Conservation (phyloP, 208 protist species). For the Acanthamoeba royreba region DNA sequence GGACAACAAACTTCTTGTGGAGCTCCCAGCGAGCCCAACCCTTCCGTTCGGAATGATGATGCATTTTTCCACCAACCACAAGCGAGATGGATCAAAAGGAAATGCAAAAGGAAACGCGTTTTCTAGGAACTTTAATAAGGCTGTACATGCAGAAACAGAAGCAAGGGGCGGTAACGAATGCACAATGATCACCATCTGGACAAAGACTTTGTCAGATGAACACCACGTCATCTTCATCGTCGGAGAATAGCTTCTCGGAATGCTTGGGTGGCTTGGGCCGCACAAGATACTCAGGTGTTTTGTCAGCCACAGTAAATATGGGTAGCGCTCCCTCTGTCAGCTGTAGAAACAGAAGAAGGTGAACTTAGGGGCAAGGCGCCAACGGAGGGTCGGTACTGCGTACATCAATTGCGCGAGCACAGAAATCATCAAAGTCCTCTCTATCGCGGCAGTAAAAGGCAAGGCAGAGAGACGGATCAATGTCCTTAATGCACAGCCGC, state of each 20-base stretch:
- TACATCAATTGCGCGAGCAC: neutral
- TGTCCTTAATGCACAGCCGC: neutral
- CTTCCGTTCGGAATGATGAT: too few species aligned
- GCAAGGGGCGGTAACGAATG: too few species aligned
- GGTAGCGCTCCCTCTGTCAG: neutral
- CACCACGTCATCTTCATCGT: constrained; percentile 20
- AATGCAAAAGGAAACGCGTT: too few species aligned
- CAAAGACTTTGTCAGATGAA: neutral
- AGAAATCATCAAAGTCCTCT: constrained; percentile 14
- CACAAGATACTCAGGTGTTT: neutral
- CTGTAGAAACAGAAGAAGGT: neutral
- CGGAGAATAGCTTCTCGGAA: neutral
- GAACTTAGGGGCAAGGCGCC: neutral
- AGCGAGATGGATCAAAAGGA: too few species aligned
- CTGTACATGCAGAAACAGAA: too few species aligned
- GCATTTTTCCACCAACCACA: too few species aligned
- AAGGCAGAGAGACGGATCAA: neutral
- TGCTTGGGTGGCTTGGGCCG: neutral
- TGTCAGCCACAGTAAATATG: neutral
- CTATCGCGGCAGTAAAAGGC: constrained; percentile 7
- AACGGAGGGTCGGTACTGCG: neutral
- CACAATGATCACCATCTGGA: too few species aligned
- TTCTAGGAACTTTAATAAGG: too few species aligned
- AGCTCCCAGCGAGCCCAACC: too few species aligned
- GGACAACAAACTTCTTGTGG: too few species aligned